These are phyloP conservation scores for Ophiostoma sp. DNA, from an alignment of 2,329 filamentous ascomycete genomes.

Conservation along the genomic window DNA sequence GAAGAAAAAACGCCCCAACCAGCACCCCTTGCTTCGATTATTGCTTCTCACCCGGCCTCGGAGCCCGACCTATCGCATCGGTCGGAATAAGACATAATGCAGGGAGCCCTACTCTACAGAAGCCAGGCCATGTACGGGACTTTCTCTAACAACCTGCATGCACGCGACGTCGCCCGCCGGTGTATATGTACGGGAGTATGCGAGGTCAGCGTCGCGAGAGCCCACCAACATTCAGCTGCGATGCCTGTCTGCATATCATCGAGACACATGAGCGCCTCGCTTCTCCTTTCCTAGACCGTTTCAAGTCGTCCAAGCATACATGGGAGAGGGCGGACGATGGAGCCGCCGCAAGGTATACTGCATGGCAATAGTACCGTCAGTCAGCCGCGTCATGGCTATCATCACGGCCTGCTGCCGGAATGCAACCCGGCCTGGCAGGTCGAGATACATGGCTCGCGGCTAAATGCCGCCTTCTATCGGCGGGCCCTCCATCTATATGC, in stretches of 20 bases:
- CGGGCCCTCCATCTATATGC: background rate
- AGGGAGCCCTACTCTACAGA: background rate
- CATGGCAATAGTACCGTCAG: no score
- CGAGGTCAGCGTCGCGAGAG: no score
- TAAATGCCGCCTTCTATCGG: background rate
- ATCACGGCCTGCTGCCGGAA: no score
- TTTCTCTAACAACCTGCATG: background rate
- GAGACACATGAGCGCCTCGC: background rate
- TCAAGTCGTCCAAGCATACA: background rate
- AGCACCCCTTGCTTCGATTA: background rate
- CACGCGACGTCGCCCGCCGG: background rate
- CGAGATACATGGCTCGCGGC: background rate
- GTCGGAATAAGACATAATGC: background rate
- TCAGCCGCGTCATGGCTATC: no score
- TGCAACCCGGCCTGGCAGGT: no score
- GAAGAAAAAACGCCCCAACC: background rate
- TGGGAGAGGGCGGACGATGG: background rate
- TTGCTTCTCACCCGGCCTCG: background rate
- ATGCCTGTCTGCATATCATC: no score
- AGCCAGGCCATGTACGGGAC: background rate
- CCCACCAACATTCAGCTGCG: no score
- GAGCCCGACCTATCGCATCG: background rate
- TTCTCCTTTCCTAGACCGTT: background rate
- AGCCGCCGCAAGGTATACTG: no score
- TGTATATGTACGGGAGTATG: no score